Evolutionary conservation across 345 rosid species (phyloP), one percentile per base, ranked within the genome.

Genomic region (Bruguiera sexangula): DNA sequence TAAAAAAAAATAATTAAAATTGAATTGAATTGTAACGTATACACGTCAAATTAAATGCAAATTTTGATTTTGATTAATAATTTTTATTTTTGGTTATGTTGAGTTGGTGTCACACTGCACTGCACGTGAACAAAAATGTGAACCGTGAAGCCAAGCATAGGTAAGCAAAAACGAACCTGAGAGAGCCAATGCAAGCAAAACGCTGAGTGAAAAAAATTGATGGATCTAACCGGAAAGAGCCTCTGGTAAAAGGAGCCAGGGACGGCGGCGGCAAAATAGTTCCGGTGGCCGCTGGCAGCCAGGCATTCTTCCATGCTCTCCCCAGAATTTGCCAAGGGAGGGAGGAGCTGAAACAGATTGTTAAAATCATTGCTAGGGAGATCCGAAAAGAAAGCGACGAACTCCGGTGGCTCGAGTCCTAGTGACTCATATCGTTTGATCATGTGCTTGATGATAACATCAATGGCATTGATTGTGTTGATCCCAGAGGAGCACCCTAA

Each of bases 171-270:
- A 36, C 8, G n/a, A 31, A 72, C 98, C 98, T 94, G 97, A 36
- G 98, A 94, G 63, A 94, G 92, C 98, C 98, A 94, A 50, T 94
- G 98, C 82, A 94, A 77, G 22, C 94, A 94, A 70, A 94, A 94
- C 11, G 97, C 92, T 1, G 98, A 94, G 80, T 94, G 95, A 69
- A 94, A 94, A 52, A 94, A 71, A 69, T 94, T 81, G 31, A 94
- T 78, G 3, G 97, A 86, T 80, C 88, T 83, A 3, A 87, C 83
- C 26, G 98, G 96, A 22, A 94, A 94, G 10, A 94, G 93, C 36
- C 98, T 76, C 56, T 91, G 81, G 84, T 94, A 80, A 71, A 94
- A 94, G 0, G 98, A 89, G 11, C 98, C 98, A 0, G 98, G 92
- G 21, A 94, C 97, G 3, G 85, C 98, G 7, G 97, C 96, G 1